These are phyloP conservation scores for Claviceps sp. DNA, from an alignment of 2,329 filamentous ascomycete species.

Conservation along the genomic window DNA sequence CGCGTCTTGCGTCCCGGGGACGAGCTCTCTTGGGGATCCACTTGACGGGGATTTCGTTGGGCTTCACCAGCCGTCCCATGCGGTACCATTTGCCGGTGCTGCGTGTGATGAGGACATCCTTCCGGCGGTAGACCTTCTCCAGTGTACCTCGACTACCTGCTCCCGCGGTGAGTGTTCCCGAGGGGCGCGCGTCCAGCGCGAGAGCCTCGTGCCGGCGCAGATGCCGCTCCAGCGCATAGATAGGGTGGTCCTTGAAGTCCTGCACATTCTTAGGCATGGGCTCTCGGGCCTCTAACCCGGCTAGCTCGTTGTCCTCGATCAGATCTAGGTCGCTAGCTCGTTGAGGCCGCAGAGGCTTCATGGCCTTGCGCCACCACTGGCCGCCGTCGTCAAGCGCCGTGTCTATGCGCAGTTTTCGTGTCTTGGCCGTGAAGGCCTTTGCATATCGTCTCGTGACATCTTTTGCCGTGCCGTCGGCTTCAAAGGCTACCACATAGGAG, in stretches of 20 bases:
- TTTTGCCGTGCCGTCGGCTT: constrained; percentile 60
- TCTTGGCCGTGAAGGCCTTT: constrained; percentile 84
- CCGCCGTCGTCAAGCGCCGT: constrained; percentile 31
- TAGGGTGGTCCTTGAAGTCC: constrained; percentile 77
- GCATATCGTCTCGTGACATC: constrained; percentile 84
- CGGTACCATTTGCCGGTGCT: constrained; percentile 87
- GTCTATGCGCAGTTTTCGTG: constrained; percentile 69
- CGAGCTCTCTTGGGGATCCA: constrained; percentile 42
- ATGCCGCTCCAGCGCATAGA: constrained; percentile 76
- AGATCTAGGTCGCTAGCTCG: constrained; percentile 55
- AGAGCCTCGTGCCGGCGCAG: constrained; percentile 74
- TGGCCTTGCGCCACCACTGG: constrained; percentile 39
- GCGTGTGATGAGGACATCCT: constrained; percentile 64
- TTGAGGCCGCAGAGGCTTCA: constrained; percentile 32
- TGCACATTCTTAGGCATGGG: constrained; percentile 74
- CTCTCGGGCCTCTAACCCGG: constrained; percentile 58
- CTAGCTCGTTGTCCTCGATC: constrained; percentile 68
- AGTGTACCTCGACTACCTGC: constrained; percentile 43
- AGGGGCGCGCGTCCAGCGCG: constrained; percentile 50
- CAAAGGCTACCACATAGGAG: constrained; percentile 75
- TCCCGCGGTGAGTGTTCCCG: constrained; percentile 66
- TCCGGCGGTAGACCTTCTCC: constrained; percentile 70
- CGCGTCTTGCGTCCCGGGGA: constrained; percentile 11
- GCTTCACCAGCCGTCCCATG: constrained; percentile 64
- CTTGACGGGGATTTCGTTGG: constrained; percentile 71